Base-by-base conservation (phyloP, 768 basidiomycete species). In the Leccinum pellstonianum region DNA sequence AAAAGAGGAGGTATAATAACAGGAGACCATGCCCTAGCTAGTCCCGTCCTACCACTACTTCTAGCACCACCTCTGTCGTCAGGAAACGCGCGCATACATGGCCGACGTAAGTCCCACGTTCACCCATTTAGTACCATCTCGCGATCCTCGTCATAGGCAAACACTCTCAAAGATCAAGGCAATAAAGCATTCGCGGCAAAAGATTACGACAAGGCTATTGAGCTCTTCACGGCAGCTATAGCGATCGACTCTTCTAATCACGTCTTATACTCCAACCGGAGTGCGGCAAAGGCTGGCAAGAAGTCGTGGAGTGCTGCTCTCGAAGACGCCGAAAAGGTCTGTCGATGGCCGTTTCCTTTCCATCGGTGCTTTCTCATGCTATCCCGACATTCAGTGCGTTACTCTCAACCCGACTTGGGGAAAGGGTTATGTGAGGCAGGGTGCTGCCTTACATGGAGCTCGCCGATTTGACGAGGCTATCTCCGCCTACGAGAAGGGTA, bases 341-440 rank as follows among this genome's bases (percentile, higher is more conserved):
- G 48, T 54, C 15, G 3, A 46, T 54, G 27, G 7, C 55, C 12
- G 15, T 38, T 48, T 58, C 29, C 21, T 50, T 33, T 56, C 41
- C 43, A 12, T 52, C 52, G 19, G 52, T 46, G 9, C 33, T 48
- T 54, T 54, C 56, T 17, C 4, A 29, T 29, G 0, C 29, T n/a
- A n/a, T n/a, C n/a, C n/a, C n/a, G n/a, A n/a, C n/a, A n/a, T n/a
- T 23, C 23, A 95, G 93, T 93, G 91, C 62, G 81, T 95, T 70
- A 82, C 83, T 68, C 78, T 90, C 59, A 91, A 88, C 65, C 85
- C 91, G 5, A 77, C 81, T 1, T 97, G 95, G 91, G 78, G 87
- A 27, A 27, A 27, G 25, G 25, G 1, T 27, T 27, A 27, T 27
- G 25, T 1, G 25, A 27, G 25, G 25, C 1, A 27, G 25, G 25